Evolutionary conservation across 163 green algal genomes (phyloP), one percentile per base, ranked within the genome.

Genomic region (Scenedesmus sp.): DNA sequence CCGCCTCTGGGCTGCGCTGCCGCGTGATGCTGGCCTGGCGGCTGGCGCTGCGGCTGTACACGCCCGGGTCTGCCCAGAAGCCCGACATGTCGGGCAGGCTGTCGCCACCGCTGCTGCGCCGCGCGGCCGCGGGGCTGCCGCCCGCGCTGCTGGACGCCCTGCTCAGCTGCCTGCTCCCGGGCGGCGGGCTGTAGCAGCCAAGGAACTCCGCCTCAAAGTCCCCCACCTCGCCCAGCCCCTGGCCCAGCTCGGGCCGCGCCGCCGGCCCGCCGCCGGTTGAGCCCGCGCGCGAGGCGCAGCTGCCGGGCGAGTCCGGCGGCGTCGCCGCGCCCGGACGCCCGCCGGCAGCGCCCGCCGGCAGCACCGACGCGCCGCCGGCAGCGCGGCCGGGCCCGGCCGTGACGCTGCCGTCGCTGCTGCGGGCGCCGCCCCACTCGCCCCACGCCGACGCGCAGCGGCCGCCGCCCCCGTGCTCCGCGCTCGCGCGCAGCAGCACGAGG

Each of bases 81-180:
- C n/a, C 24, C 36, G 29, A n/a, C 51, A 77, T 31, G 53, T 77
- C 51, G 36, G 67, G 51, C 22, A 77, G n/a, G 50, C 69, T 77
- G 33, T 44, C 39, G 34, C 28, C 11, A 11, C 53, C 31, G 54
- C 9, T 65, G 51, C 51, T 58, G 67, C 45, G 6, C 6, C 67
- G 34, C 51, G 67, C 45, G 3, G 5, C 67, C 34, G 51, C 45
- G 45, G 24, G 11, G 34, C 50, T 56, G 7, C 36, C 18, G 13
- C 24, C 67, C 7, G 17, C 51, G 31, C 66, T 29, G 70, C 70
- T 78, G 54, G 18, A 18, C 2, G 18, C 4, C 15, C 29, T 78
- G 70, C 70, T 78, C 15, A 50, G 28, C 57, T 48, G 56, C 44
- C 70, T 60, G 70, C 70, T 78, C 20, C 39, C 20, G 18, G 2